Conservation (phyloP, 805 yeast species). For the Pichia cephalocereana region DNA sequence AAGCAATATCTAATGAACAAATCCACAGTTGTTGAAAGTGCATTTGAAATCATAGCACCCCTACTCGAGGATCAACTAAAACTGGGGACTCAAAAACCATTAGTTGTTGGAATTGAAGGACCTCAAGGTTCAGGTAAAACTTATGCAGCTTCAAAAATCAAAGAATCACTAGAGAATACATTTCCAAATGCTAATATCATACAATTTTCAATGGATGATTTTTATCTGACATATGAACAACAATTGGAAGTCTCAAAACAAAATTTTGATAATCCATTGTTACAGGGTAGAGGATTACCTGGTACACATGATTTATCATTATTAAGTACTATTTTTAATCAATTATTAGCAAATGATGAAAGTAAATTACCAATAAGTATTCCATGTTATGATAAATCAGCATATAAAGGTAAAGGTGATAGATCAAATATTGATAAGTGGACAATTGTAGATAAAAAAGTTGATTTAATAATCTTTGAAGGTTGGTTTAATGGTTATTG, state of each 20-base stretch:
- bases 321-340: constrained; percentile 28
- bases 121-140: constrained; percentile 81
- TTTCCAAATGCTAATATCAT: constrained; percentile 33
- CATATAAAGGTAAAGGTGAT: constrained; percentile 70
- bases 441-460: constrained; percentile 27
- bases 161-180: constrained; percentile 22
- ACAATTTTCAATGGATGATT: constrained; percentile 75
- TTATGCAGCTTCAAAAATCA: constrained; percentile 38
- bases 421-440: constrained; percentile 36
- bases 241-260: constrained; percentile 39
- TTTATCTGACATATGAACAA: constrained; percentile 59
- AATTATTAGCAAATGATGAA: constrained; percentile 19
- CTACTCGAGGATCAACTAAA: constrained; percentile 19
- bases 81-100: constrained; percentile 10
- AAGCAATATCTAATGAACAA: no score
- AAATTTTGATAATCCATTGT: constrained; percentile 33
- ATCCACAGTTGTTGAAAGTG: constrained; percentile 2
- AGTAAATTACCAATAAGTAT: constrained; percentile 23
- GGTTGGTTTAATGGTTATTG: constrained; percentile 91
- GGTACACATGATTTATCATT: constrained; percentile 80
- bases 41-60: constrained; percentile 18
- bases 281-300: constrained; percentile 79
- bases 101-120: constrained; percentile 52
- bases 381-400: constrained; percentile 77
- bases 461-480: constrained; percentile 69